Percentiles rank a stretch among this genome's conserved stretches.
phyloP scores from a whole-genome alignment of 108 stramenopile species.

The Nannochloropsis granulata region DNA sequence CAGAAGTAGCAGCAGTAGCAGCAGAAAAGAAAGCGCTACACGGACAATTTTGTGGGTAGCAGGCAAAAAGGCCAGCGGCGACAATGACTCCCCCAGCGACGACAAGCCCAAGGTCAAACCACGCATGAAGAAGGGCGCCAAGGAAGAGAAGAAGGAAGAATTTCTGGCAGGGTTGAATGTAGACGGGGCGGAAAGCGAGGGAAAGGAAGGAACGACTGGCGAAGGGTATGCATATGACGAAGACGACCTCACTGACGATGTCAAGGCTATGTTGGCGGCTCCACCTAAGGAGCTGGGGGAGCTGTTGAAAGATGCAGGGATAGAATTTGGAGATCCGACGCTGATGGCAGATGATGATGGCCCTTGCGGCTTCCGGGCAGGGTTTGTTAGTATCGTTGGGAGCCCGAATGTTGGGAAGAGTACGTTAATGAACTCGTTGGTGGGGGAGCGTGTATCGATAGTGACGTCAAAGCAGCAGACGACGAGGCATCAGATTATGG shows the following conservation, averaged over 20 bases:
- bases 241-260: constrained; percentile 1
- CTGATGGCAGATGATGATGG: not conserved
- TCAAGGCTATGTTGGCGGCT: not conserved
- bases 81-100: no score
- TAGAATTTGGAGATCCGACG: constrained; percentile 1
- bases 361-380: constrained; percentile 18
- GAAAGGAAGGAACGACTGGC: not conserved
- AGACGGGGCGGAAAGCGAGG: not conserved
- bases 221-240: constrained; percentile 4
- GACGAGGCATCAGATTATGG: constrained; percentile 34
- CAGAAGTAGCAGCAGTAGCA: no score
- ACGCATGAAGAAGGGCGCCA: not conserved
- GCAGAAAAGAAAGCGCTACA: no score
- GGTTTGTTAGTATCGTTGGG: constrained; percentile 36
- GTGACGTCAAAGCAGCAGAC: constrained; percentile 35
- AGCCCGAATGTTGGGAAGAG: constrained; percentile 40
- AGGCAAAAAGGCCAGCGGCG: no score
- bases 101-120: no score
- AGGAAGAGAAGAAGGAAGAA: not conserved
- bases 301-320: constrained; percentile 6
- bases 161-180: not conserved
- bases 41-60: no score
- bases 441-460: constrained; percentile 24
- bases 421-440: constrained; percentile 34
- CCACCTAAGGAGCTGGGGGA: not conserved